Conservation (phyloP, 148 eudicot genomes). For the Pouteria glomerata region DNA sequence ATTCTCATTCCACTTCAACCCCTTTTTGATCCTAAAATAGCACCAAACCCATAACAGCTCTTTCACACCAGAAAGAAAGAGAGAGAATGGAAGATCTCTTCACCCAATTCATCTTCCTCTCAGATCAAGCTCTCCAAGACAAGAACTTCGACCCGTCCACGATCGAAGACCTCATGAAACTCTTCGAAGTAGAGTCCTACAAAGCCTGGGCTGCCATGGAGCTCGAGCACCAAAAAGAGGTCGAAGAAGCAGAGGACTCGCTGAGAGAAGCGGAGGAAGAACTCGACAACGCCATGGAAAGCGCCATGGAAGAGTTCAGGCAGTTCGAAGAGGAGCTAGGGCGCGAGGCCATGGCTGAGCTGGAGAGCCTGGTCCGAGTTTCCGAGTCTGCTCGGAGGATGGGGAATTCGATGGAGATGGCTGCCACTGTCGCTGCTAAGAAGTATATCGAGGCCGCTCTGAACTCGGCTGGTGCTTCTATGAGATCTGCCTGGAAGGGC, state of each 20-base stretch:
- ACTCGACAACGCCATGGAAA: conserved; percentile 63
- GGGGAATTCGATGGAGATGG: conserved; percentile 60
- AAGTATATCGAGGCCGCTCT: conserved; percentile 74
- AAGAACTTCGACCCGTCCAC: conserved; percentile 63
- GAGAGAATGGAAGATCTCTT: conserved; percentile 58
- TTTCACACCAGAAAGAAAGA: neutral
- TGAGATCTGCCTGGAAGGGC: conserved; percentile 65
- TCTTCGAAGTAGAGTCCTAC: conserved; percentile 77
- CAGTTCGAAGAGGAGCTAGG: conserved; percentile 57
- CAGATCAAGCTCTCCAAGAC: conserved; percentile 52
- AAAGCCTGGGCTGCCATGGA: conserved; percentile 74
- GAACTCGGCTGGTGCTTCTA: conserved; percentile 51
- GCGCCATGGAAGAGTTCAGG: conserved; percentile 65
- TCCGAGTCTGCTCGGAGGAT: conserved; percentile 48
- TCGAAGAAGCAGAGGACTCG: conserved; percentile 26
- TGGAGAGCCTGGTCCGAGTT: conserved; percentile 28
- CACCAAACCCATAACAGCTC: neutral
- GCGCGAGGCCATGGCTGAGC: conserved; percentile 31
- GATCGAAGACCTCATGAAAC: conserved; percentile 60
- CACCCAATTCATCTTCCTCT: conserved; percentile 46
- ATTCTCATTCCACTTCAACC: neutral
- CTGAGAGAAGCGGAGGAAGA: conserved; percentile 49
- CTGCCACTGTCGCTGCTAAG: conserved; percentile 54
- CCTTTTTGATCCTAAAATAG: too few species aligned
- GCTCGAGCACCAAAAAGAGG: conserved; percentile 35